Evolutionary conservation across 176 grass and related monocot genomes (phyloP).

Genomic region (Melocanna baccifera): DNA sequence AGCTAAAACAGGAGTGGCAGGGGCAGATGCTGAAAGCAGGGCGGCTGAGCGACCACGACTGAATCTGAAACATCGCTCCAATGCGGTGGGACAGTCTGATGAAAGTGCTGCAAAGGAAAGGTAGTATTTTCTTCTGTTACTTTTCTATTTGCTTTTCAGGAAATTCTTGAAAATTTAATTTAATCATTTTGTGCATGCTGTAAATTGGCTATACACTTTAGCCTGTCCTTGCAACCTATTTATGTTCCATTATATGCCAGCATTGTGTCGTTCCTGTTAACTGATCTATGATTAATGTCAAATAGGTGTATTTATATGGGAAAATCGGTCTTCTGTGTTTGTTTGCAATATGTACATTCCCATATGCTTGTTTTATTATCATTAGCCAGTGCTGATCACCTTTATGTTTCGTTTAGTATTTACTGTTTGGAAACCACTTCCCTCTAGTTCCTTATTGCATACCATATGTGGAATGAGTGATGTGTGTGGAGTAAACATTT

Average conservation of each 20-base stretch:
- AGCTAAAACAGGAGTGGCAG: conserved; percentile 39
- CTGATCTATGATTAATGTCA: neutral
- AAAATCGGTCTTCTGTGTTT: neutral
- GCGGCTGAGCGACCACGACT: conserved; percentile 57
- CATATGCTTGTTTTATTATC: neutral
- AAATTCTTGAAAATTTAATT: neutral
- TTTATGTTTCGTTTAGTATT: neutral
- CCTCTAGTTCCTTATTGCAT: neutral
- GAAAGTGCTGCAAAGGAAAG: conserved; percentile 63
- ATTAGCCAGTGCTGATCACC: neutral
- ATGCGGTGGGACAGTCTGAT: conserved; percentile 44
- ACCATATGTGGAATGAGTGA: neutral
- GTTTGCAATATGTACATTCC: neutral
- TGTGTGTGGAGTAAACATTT: neutral
- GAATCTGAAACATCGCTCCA: conserved; percentile 79
- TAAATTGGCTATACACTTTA: neutral
- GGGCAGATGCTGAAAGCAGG: conserved; percentile 40
- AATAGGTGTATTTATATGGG: neutral
- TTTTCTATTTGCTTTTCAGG: neutral
- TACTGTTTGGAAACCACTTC: neutral
- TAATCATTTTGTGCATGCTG: neutral
- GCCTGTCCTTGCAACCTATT: neutral
- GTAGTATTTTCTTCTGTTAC: conserved; percentile 20
- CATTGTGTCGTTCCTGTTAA: neutral
- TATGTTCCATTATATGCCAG: neutral